A percentile compares a stretch with the other conserved stretches of the same genome.
Evolutionary conservation across 2,329 filamentous ascomycete genomes (phyloP).

Genomic region (Colletotrichum tofieldiae): DNA sequence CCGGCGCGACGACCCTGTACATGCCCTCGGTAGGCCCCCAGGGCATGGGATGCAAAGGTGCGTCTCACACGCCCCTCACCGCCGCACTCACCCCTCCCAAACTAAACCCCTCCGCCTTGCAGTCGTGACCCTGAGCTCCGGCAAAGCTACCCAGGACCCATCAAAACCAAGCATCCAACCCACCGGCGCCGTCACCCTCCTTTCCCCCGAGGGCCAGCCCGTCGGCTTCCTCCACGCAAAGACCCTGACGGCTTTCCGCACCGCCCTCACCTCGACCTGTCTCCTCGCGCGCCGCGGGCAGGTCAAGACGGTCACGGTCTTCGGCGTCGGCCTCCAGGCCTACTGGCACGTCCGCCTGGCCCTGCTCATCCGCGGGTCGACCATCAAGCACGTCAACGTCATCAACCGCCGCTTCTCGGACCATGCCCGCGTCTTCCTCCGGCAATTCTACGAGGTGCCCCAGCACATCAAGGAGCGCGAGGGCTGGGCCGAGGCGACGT

Average conservation of each 20-base stretch:
- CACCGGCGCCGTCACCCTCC: slow-evolving; percentile 79
- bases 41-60: slow-evolving; percentile 79
- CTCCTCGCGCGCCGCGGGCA: slow-evolving; percentile 76
- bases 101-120: slow-evolving; percentile 19
- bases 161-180: slow-evolving; percentile 61
- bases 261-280: slow-evolving; percentile 79
- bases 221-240: slow-evolving; percentile 80
- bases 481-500: slow-evolving; percentile 78
- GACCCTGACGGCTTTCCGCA: slow-evolving; percentile 85
- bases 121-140: slow-evolving; percentile 76
- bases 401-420: slow-evolving; percentile 82
- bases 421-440: slow-evolving; percentile 67
- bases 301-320: slow-evolving; percentile 85
- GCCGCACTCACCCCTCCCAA: slow-evolving; percentile 6
- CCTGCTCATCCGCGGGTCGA: slow-evolving; percentile 78
- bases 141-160: slow-evolving; percentile 48
- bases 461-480: slow-evolving; percentile 65
- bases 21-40: slow-evolving; percentile 79
- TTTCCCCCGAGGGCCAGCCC: slow-evolving; percentile 73
- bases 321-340: slow-evolving; percentile 90
- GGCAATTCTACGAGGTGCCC: slow-evolving; percentile 63
- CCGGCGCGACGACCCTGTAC: slow-evolving; percentile 76
- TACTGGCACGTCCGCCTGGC: slow-evolving; percentile 95
- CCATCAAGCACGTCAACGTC: slow-evolving; percentile 86
- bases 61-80: slow-evolving; percentile 23